Evolutionary conservation across 306 rosid genomes (phyloP), one percentile per base, ranked within the genome.

Genomic region (Benincasa hispida): DNA sequence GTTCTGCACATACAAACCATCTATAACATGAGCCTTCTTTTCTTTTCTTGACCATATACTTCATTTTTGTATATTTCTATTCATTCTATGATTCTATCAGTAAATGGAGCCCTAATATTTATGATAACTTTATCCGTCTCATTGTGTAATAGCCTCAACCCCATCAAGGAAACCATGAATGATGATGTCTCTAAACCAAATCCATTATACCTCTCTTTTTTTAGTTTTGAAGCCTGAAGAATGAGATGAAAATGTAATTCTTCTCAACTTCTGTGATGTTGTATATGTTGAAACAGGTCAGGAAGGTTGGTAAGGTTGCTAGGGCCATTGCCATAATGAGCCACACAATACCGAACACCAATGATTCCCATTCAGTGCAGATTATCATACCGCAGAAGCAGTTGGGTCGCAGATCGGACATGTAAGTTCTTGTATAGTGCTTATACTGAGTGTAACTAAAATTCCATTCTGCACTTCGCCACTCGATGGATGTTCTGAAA

Each of bases 271-370:
- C 19, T 28, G 45, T 30, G 41, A 48, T 48, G 27, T 74, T 76
- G 75, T 15, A 25, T 81, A 74, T 86, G 62, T 19, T 62, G 48
- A 22, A 76, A 87, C 92, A 91, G 98, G 98, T 91, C 67, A 88
- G 94, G 84, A 93, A 93, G 87, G 92, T 93, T 78, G 97, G 97
- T 54, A 90, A 74, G 88, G 98, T 93, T 90, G 97, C 98, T 35
- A 90, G 98, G 83, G 98, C 98, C 35, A 93, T 93, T 80, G 95
- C 93, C 79, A 94, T 94, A 61, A 91, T 94, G 98, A 91, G 87
- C 86, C 98, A 91, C 84, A 94, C 97, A 7, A 94, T 94, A 54
- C 97, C 98, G 63, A 89, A 77, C 91, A 90, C 98, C 76, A 84
- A 75, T 81, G 96, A 94, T 37, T 91, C 88, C 76, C 97, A 83